phyloP scores from a whole-genome alignment of 306 rosid genomes.

The Inga oerstediana region DNA sequence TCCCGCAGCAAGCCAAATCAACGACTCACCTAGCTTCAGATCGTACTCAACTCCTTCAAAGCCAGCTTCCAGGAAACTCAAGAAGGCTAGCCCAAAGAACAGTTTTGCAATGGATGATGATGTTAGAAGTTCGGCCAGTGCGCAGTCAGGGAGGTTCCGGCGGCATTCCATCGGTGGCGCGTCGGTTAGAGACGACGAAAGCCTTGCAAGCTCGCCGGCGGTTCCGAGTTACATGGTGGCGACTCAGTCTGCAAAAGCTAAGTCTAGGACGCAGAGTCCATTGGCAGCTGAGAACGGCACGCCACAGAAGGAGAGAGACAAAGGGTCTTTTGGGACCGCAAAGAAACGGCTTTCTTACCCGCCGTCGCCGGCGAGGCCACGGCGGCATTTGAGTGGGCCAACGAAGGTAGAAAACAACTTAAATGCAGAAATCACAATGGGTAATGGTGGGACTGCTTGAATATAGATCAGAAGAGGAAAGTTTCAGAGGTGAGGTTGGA shows the following conservation, averaged over 20 bases:
- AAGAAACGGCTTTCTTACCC: constrained; percentile 84
- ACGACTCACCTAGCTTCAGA: constrained; percentile 54
- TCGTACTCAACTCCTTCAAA: constrained; percentile 73
- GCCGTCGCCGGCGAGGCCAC: constrained; percentile 70
- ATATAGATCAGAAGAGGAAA: constrained; percentile 27
- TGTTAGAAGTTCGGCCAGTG: constrained; percentile 63
- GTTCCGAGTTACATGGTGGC: constrained; percentile 89
- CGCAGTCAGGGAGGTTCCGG: constrained; percentile 70
- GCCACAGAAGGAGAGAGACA: constrained; percentile 53
- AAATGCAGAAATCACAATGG: constrained; percentile 48
- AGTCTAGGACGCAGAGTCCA: constrained; percentile 79
- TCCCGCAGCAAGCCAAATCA: constrained; percentile 75
- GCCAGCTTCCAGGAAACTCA: constrained; percentile 55
- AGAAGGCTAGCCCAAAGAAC: constrained; percentile 73
- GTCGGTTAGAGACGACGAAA: constrained; percentile 68
- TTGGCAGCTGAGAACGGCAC: constrained; percentile 59
- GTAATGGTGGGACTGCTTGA: constrained; percentile 53
- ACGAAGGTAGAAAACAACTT: constrained; percentile 69
- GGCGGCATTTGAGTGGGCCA: constrained; percentile 73
- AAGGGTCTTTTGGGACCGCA: constrained; percentile 58
- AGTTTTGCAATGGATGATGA: constrained; percentile 66
- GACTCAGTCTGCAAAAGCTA: constrained; percentile 86
- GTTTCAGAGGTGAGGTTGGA: constrained; percentile 37
- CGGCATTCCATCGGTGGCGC: constrained; percentile 85
- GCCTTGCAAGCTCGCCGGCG: constrained; percentile 74